phyloP scores from a whole-genome alignment of 1,139 yeast species.

The Spathaspora sp. region DNA sequence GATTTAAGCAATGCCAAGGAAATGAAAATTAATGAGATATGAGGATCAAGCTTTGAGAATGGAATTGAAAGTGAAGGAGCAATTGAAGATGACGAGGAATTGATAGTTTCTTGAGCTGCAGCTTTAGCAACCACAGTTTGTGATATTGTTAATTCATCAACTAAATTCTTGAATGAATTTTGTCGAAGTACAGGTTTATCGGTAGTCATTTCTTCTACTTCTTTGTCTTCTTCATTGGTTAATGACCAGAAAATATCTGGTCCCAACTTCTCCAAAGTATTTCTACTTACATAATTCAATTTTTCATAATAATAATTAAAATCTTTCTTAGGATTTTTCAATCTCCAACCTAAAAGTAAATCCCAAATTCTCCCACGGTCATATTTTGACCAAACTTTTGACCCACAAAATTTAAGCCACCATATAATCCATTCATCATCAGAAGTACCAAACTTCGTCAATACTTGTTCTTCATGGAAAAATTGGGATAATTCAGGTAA shows the following conservation, averaged over 20 bases:
- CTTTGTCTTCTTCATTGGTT: constrained; percentile 15
- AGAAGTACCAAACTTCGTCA: constrained; percentile 57
- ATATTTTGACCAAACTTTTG: constrained; percentile 76
- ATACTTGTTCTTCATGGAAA: constrained; percentile 78
- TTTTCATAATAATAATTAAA: constrained; percentile 35
- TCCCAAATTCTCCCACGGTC: constrained; percentile 94
- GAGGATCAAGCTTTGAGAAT: constrained; percentile 72
- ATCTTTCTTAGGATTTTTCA: constrained; percentile 36
- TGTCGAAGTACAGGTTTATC: constrained; percentile 7
- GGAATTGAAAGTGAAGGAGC: constrained; percentile 38
- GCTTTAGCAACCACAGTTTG: not conserved
- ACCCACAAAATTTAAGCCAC: constrained; percentile 95
- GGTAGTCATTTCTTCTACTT: constrained; percentile 6
- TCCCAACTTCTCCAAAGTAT: constrained; percentile 34
- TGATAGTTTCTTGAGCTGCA: not conserved
- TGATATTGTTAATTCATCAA: constrained; percentile 23
- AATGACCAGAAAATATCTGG: constrained; percentile 47
- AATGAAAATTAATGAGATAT: constrained; percentile 72
- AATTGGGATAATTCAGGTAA: constrained; percentile 78
- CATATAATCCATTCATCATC: constrained; percentile 91
- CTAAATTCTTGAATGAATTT: constrained; percentile 34
- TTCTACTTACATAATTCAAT: constrained; percentile 23
- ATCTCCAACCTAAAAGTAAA: constrained; percentile 76
- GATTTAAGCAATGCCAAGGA: constrained; percentile 79
- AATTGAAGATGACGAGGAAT: constrained; percentile 5